Conservation (phyloP, 768 basidiomycete species). For the Russula foetens region DNA sequence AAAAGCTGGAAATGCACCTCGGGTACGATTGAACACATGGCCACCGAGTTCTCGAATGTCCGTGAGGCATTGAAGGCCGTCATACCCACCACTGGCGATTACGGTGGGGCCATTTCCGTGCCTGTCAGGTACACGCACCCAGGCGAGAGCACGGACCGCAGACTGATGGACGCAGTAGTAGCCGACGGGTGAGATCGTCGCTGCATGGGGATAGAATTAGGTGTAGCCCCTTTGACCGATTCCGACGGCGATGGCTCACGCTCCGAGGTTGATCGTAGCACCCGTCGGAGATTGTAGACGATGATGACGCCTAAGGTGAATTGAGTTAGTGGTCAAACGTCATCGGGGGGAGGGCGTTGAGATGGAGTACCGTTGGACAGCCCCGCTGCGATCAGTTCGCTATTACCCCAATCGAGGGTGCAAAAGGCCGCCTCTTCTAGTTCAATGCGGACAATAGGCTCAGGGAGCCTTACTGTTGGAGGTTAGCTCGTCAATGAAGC, state of each 20-base stretch:
- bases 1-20: conserved; percentile 41
- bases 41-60: conserved; percentile 68
- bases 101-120: conserved; percentile 55
- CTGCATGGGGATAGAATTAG: conserved; percentile 3
- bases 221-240: not conserved
- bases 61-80: conserved; percentile 66
- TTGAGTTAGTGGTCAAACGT: not conserved
- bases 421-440: conserved; percentile 70
- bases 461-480: conserved; percentile 43
- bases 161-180: conserved; percentile 72
- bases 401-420: conserved; percentile 87
- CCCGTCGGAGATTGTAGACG: conserved; percentile 43
- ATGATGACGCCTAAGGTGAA: conserved; percentile 40
- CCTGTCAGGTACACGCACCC: conserved; percentile 61
- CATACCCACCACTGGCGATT: conserved; percentile 71
- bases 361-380: conserved; percentile 62
- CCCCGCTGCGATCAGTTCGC: conserved; percentile 73
- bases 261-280: conserved; percentile 9
- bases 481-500: not conserved
- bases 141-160: conserved; percentile 66
- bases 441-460: conserved; percentile 66
- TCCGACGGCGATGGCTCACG: not conserved
- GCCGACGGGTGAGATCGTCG: conserved; percentile 55
- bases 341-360: not conserved
- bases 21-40: conserved; percentile 65